These are phyloP conservation scores for Discostella pseudostelligera DNA, from an alignment of 108 stramenopile genomes.

Conservation along the genomic window DNA sequence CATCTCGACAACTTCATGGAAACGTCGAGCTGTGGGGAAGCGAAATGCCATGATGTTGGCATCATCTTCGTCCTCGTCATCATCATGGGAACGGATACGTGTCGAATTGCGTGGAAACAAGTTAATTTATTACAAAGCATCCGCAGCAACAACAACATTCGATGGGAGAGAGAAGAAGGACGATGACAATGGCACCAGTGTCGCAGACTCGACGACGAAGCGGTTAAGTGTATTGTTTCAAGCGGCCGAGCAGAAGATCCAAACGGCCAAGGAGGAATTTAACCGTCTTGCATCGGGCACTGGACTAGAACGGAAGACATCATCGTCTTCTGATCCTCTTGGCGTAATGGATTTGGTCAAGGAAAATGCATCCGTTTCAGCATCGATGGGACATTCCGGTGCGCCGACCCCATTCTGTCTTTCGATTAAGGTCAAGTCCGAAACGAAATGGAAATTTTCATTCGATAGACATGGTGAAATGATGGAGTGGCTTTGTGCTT, in stretches of 20 bases:
- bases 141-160: too few species aligned
- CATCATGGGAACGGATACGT: constrained; percentile 38
- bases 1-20: constrained; percentile 42
- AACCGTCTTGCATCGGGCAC: constrained; percentile 24
- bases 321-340: constrained; percentile 41
- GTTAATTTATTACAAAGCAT: constrained; percentile 31
- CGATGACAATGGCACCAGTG: constrained; percentile 10
- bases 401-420: constrained; percentile 38
- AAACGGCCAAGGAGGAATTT: constrained; percentile 29
- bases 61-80: too few species aligned
- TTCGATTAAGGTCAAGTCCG: constrained; percentile 39
- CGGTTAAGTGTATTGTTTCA: constrained; percentile 17
- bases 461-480: constrained; percentile 64
- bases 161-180: constrained; percentile 23
- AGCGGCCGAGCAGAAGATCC: constrained; percentile 33
- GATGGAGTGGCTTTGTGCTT: constrained; percentile 73
- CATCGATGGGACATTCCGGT: constrained; percentile 50
- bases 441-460: constrained; percentile 85
- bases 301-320: constrained; percentile 28
- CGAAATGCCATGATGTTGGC: constrained; percentile 15
- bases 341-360: constrained; percentile 76
- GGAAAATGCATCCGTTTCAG: constrained; percentile 68
- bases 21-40: constrained; percentile 43
- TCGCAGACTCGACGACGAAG: constrained; percentile 3
- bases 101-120: constrained; percentile 39